Evolutionary conservation across 2,329 filamentous ascomycete genomes (phyloP).

Genomic region (Neoarthrinium moseri): DNA sequence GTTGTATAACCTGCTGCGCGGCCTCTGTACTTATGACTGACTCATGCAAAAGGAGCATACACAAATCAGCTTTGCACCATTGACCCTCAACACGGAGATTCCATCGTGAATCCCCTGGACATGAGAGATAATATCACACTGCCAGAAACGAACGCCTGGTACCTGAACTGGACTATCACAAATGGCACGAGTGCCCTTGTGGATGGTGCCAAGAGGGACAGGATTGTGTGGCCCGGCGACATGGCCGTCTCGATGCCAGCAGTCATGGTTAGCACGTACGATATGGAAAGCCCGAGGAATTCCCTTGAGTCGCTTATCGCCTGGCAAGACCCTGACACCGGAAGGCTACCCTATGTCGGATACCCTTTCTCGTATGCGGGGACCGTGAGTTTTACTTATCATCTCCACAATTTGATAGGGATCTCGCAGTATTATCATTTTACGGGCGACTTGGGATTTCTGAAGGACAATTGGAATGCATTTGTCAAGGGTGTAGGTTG

Average conservation of each 20-base stretch:
- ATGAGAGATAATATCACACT: no score
- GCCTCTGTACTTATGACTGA: no score
- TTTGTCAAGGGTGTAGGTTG: slow-evolving; percentile 45
- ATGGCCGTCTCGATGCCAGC: slow-evolving; percentile 51
- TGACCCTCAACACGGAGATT: neutral
- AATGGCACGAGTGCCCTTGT: slow-evolving; percentile 18
- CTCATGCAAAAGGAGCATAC: no score
- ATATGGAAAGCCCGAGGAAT: slow-evolving; percentile 36
- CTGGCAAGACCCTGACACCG: slow-evolving; percentile 19
- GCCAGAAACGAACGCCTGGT: no score
- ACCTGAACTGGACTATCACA: neutral
- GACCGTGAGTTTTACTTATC: neutral
- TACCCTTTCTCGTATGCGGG: neutral
- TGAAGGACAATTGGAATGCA: slow-evolving; percentile 43
- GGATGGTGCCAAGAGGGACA: slow-evolving; percentile 53
- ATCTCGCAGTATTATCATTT: slow-evolving; percentile 58
- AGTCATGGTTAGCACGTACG: slow-evolving; percentile 47
- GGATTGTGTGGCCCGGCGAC: slow-evolving; percentile 57
- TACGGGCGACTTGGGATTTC: slow-evolving; percentile 48
- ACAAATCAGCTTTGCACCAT: slow-evolving; percentile 40
- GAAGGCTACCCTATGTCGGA: neutral
- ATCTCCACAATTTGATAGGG: slow-evolving; percentile 47
- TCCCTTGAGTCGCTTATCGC: slow-evolving; percentile 37
- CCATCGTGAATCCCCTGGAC: neutral
- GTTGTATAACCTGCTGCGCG: no score